Evolutionary conservation across 2,329 filamentous ascomycete genomes (phyloP).

Genomic region (Emmonsiellopsis sp.): DNA sequence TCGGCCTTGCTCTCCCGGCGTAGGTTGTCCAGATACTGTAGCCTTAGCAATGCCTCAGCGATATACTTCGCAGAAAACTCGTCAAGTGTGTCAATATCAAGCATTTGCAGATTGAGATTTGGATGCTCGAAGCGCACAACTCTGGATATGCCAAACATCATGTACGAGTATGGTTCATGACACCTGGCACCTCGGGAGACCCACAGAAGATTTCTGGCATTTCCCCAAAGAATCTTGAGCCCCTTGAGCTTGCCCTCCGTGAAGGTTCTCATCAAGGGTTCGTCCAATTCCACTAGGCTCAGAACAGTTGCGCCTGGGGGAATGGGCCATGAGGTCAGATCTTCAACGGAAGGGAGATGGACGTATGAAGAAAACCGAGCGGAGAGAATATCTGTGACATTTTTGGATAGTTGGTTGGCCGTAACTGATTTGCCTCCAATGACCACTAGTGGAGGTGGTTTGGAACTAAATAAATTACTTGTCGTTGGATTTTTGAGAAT

Average conservation of each 20-base stretch:
- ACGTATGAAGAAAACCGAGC: not conserved
- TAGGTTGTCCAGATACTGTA: not conserved
- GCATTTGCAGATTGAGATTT: not conserved
- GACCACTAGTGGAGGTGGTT: not conserved
- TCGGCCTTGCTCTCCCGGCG: not conserved
- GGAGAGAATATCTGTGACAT: not conserved
- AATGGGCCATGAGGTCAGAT: not conserved
- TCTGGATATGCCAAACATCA: not conserved
- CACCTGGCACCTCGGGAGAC: constrained; percentile 1
- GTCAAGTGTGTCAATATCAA: not conserved
- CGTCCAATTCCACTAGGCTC: constrained; percentile 5
- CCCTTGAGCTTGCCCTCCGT: constrained; percentile 9
- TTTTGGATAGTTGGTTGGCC: not conserved
- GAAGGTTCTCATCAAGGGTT: constrained; percentile 14
- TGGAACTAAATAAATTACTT: not conserved
- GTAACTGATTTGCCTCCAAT: not conserved
- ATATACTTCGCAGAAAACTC: not conserved
- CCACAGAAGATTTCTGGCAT: constrained; percentile 7
- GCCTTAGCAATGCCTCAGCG: constrained; percentile 2
- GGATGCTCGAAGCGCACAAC: not conserved
- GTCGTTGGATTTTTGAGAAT: constrained; percentile 2
- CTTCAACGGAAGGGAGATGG: not conserved
- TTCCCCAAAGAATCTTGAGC: constrained; percentile 9
- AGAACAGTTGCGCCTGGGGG: not conserved
- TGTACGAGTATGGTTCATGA: constrained; percentile 2